These are phyloP conservation scores for Saccharomycopsis javanensis DNA, from an alignment of 805 yeast species.

Conservation along the genomic window DNA sequence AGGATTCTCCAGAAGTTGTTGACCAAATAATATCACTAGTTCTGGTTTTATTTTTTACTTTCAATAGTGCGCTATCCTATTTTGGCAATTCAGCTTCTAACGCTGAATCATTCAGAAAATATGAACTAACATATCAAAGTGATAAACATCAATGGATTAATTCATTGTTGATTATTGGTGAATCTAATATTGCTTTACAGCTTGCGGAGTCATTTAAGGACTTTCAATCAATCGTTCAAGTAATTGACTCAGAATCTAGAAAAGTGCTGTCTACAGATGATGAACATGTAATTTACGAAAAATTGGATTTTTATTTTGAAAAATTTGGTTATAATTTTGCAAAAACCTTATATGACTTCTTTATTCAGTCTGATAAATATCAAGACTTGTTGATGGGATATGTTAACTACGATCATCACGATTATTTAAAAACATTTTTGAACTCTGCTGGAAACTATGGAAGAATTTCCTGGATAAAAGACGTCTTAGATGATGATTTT, in stretches of 20 bases:
- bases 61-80: constrained; percentile 30
- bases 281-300: constrained; percentile 9
- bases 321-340: constrained; percentile 66
- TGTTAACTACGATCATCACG: constrained; percentile 35
- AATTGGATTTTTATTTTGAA: constrained; percentile 40
- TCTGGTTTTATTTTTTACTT: constrained; percentile 33
- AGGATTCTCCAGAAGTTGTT: constrained; percentile 13
- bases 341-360: constrained; percentile 46
- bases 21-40: constrained; percentile 28
- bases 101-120: constrained; percentile 21
- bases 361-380: constrained; percentile 42
- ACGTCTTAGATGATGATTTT: constrained; percentile 44
- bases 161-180: constrained; percentile 40
- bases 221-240: constrained; percentile 50
- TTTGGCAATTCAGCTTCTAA: constrained; percentile 19
- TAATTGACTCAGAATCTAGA: constrained; percentile 38
- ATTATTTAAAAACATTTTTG: constrained; percentile 44
- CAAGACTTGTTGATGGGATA: constrained; percentile 48
- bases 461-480: constrained; percentile 63
- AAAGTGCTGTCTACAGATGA: constrained; percentile 17
- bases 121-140: constrained; percentile 22
- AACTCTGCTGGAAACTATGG: constrained; percentile 32
- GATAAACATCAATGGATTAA: constrained; percentile 48
- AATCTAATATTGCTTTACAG: constrained; percentile 43
- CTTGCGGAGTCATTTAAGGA: constrained; percentile 62